Evolutionary conservation across 768 basidiomycete species (phyloP), one percentile per base, ranked within the genome.

Genomic region (Rhodotorula taiwanensis): DNA sequence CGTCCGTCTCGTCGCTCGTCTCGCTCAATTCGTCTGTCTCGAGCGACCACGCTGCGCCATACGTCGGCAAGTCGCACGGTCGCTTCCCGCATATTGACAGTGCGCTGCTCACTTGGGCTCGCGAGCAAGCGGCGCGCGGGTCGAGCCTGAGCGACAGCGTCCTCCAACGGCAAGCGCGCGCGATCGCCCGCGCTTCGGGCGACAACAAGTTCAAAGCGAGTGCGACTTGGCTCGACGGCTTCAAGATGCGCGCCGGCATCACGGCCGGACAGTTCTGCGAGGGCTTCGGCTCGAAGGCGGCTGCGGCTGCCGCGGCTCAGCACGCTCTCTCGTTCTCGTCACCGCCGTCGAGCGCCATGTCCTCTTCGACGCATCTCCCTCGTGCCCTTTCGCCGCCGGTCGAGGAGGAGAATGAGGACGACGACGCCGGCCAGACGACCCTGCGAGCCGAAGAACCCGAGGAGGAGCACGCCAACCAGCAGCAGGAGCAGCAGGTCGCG

Each of bases 221-320:
- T 72, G 84, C 86, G 15, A 88, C 89, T 7, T 93, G 90, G 90
- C 81, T 93, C 57, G 89, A 92, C 74, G 89, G 89, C 74, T 93
- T 91, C 79, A 92, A 91, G 77, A 81, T 83, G 70, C 84, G 90
- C 39, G 82, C 86, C 67, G 83, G 83, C 62, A 87, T 93, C 64
- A 13, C 27, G 10, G 30, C 41, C 31, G 63, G 66, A 18, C 48
- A 47, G 3, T 61, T 69, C 49, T 16, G 18, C 43, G 53, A 58
- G 28, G 5, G 42, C 11, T 28, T 33, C 30, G 39, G 42, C 25
- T 39, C 36, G 9, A 39, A 16, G 10, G 36, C 36, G 36, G 16
- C 10, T 39, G 36, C 49, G 11, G n/a, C 34, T 23, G 11, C n/a
- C 9, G 45, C 45, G 15, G 7, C 7, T 7, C 7, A 20, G 20